A percentile compares a stretch with the other conserved stretches of the same genome.
phyloP scores from a whole-genome alignment of 345 rosid species.

The Mallotus nudiflorus region DNA sequence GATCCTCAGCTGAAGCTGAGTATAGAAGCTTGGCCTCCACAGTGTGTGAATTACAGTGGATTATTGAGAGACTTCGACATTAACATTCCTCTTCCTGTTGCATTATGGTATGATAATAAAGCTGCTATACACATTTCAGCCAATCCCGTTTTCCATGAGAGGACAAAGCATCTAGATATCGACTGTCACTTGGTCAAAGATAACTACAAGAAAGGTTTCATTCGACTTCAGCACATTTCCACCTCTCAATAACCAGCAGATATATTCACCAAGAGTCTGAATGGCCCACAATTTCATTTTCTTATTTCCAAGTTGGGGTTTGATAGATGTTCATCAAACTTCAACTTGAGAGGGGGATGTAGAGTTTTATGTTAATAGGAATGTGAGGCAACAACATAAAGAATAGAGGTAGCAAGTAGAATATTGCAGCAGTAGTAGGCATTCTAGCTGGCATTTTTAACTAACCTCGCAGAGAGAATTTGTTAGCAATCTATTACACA shows the following conservation, averaged over 20 bases:
- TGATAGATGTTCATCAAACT: not conserved
- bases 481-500: too few species aligned
- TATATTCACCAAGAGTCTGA: not conserved
- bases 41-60: not conserved
- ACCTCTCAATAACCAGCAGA: not conserved
- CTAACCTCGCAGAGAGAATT: too few species aligned
- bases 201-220: not conserved
- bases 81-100: not conserved
- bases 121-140: not conserved
- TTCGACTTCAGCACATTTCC: not conserved
- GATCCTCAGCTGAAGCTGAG: not conserved
- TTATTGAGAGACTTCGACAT: not conserved
- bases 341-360: not conserved
- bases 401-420: too few species aligned
- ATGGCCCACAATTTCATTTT: not conserved
- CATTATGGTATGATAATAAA: not conserved
- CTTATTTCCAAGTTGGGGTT: not conserved
- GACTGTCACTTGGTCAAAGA: not conserved
- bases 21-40: not conserved
- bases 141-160: not conserved
- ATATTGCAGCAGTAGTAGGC: too few species aligned
- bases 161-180: not conserved
- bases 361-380: too few species aligned
- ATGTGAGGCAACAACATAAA: too few species aligned
- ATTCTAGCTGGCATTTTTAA: too few species aligned